Evolutionary conservation across 768 basidiomycete genomes (phyloP), one percentile per base, ranked within the genome.

Genomic region (Royoungia palumana): DNA sequence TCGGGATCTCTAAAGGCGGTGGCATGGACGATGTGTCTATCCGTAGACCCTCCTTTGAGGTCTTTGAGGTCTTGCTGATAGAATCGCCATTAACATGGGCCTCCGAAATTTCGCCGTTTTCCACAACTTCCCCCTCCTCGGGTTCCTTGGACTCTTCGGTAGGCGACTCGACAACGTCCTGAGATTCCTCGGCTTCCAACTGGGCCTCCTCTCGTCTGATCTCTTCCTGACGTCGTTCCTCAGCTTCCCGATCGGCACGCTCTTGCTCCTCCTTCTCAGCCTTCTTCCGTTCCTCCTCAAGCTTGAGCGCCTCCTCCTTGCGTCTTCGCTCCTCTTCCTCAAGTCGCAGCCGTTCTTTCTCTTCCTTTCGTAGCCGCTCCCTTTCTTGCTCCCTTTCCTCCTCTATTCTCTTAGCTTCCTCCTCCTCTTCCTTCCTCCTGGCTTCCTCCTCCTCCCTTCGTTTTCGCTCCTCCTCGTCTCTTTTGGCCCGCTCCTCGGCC

Each of bases 11-110:
- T 22, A 71, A 63, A 41, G 72, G 67, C 1, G 74, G 60, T 11
- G 77, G 64, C 66, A 66, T 66, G 35, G 66, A 61, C 19, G 77
- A 68, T 0, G 87, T 85, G 64, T 82, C 83, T 65, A 88, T 87
- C 37, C 85, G 83, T 17, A 89, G 72, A 11, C 68, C 20, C 37
- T 82, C 83, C 60, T 80, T 82, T 28, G 28, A 36, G 24, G 68
- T 61, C 40, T 72, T 62, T 2, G 61, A 30, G 21, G 47, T 54
- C 58, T 75, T 82, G 50, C 70, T 73, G 44, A 72, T 71, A n/a
- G 58, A 46, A 32, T 74, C 72, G 22, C 74, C 71, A 39, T 67
- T 64, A 24, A 54, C 51, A 28, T 48, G 62, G 7, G 42, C 45
- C 48, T 57, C 71, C 35, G 49, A 25, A 6, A 57, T 56, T 32